A percentile compares a stretch with the other conserved stretches of the same genome.
phyloP scores from a whole-genome alignment of 2,329 filamentous ascomycete species.

The Chalaropsis ovoidea region DNA sequence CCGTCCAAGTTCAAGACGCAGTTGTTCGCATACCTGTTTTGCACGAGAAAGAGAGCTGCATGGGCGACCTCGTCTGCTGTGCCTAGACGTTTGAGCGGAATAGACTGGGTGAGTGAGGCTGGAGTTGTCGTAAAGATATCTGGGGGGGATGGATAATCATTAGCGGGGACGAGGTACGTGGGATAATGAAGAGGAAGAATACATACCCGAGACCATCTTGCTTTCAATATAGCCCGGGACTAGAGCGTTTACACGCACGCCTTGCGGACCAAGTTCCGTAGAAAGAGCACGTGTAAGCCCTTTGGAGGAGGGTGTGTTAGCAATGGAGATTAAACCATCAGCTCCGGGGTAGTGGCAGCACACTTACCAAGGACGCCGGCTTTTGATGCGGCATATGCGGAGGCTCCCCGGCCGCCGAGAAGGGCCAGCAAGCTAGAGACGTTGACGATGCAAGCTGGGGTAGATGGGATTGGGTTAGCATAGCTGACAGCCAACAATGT shows the following conservation, averaged over 20 bases:
- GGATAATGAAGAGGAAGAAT: background rate
- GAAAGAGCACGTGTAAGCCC: slow-evolving; percentile 60
- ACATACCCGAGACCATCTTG: slow-evolving; percentile 62
- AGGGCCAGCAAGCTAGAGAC: slow-evolving; percentile 64
- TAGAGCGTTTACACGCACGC: slow-evolving; percentile 68
- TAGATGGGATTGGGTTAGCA: background rate
- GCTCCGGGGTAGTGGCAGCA: background rate
- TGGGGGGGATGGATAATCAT: background rate
- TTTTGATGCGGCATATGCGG: slow-evolving; percentile 69
- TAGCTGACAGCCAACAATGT: background rate
- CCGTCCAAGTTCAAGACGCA: slow-evolving; percentile 80
- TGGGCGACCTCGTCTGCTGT: slow-evolving; percentile 64
- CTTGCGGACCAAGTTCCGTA: slow-evolving; percentile 48
- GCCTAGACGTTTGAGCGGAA: slow-evolving; percentile 50
- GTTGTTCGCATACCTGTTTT: slow-evolving; percentile 76
- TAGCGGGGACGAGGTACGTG: background rate
- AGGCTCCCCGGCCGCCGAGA: slow-evolving; percentile 58
- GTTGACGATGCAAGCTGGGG: slow-evolving; percentile 63
- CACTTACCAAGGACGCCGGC: slow-evolving; percentile 60
- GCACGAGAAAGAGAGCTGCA: slow-evolving; percentile 65
- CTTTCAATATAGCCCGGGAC: slow-evolving; percentile 76
- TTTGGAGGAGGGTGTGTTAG: slow-evolving; percentile 32
- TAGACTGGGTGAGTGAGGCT: slow-evolving; percentile 14
- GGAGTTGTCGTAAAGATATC: slow-evolving; percentile 17
- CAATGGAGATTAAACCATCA: background rate